Base-by-base conservation (phyloP, 305 asterid genomes). In the Salvia sclarea region DNA sequence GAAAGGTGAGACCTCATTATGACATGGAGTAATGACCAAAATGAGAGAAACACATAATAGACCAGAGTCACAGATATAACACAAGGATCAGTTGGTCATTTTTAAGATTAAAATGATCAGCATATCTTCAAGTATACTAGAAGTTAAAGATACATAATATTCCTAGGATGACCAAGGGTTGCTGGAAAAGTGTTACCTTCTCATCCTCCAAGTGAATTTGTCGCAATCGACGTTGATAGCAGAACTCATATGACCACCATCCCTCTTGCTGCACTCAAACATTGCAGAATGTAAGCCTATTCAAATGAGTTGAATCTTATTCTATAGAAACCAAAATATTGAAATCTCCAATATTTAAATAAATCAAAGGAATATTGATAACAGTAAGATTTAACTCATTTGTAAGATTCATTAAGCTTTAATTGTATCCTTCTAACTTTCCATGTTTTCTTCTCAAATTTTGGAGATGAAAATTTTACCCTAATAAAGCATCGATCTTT, bases 211-310 rank as follows among this genome's bases (percentile, higher is more conserved):
- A 12, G 79, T 95, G 99, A 78, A 95, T 73, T 79, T 95, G 99
- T 8, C 98, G 88, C 83, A 95, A 56, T 70, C 69, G 81, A 79
- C 79, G 82, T 79, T 85, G 85, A 77, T 89, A 87, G 76, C 99
- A 95, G 73, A 95, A 88, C 81, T 95, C 99, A 83, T 95, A 95
- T 48, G 97, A 79, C 99, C 99, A 95, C 99, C 99, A 95, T 70
- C 99, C 98, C 74, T 92, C 99, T 92, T 88, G 98, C 99, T 95
- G 96, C 85, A 79, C 53, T 53, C 62, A 77, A 71, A 68, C 28
- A 59, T 75, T 68, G 69, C 70, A 69, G 24, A 77, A 72, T 38
- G 65, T 56, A 70, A 81, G 69, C 41, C 59, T 35, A 58, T 53
- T 22, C 52, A 48, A 54, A 69, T 57, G 61, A 75, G 41, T 44